Base-by-base conservation (phyloP, 768 basidiomycete genomes). In the Tricholoma flavovirens region DNA sequence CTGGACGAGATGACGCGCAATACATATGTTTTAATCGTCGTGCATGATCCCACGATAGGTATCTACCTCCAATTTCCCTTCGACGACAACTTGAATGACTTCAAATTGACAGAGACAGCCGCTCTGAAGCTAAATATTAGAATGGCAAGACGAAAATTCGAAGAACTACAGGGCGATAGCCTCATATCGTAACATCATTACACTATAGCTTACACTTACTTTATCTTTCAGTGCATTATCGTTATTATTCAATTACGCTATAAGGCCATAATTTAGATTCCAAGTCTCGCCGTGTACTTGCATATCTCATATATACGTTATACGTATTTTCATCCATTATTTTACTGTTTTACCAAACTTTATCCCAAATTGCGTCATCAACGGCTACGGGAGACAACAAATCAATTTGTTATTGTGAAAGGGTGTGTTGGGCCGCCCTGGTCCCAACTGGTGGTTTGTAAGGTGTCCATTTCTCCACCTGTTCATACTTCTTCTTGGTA, bases 1-100 rank as follows among this genome's bases (percentile, higher is more conserved):
- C 79, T 98, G 21, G 94, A 97, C 62, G 88, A 92, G 63, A 82
- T 98, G 77, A 97, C 96, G 22, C 80, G 81, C 64, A 97, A 97
- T 69, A 96, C 95, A 1, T 98, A 93, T 64, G 86, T 98, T 49
- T 76, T 98, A 65, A 80, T 97, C 53, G 83, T 98, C 38, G 87
- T 91, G 9, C 90, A 93, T 60, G 86, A 96, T 66, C 90, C 92
- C 0, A 84, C 87, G 70, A 87, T 94, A 67, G 92, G 93, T 93
- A 59, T 59, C 51, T 54, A 53, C 36, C 46, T 46, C 50, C 32
- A 19, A 40, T 38, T 3, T 7, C 26, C 33, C 56, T 32, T 7
- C 15, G 14, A 35, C 51, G 40, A 26, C 51, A 50, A n/a, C 24
- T 19, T 26, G 24, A 48, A 17, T 7, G 7, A 15, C 26, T 49